Evolutionary conservation across 495 filamentous ascomycete species (phyloP), one percentile per base, ranked within the genome.

Genomic region (Penicillium simplicissimum): DNA sequence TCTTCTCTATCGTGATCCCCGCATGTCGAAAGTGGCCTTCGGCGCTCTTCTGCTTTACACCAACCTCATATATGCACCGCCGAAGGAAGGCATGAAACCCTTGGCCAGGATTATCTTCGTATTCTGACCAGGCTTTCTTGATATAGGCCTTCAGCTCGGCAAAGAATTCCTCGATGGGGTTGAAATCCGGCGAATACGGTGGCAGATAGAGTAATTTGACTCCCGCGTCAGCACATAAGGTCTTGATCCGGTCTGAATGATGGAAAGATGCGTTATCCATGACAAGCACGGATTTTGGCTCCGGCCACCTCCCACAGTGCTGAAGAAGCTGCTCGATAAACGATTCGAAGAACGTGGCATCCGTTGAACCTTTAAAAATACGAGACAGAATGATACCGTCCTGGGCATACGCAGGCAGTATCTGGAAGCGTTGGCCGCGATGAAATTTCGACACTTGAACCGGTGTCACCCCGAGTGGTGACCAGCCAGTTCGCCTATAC

Each of bases 211-310:
- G 47, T 28, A 31, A 15, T 9, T 51, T 51, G 0, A 51, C 47
- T 31, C 23, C 47, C 14, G 23, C 47, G 47, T 51, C 8, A 31
- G 47, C 4, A 15, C 47, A 51, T 15, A 51, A 51, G 7, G 7
- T 9, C 21, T 31, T 51, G 47, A 51, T 13, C 10, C 23, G 47
- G 21, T 31, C 47, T 4, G 21, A 51, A 51, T 51, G 47, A 31
- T 51, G 47, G 28, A 51, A 51, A 51, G 47, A 25, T 31, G 23
- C 47, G 47, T 51, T 31, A 51, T 51, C 47, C 23, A 51, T 51
- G 31, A 51, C 9, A 51, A 51, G 47, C 23, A 51, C 47, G 47
- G 47, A 51, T 51, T 51, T 33, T 31, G 47, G 47, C 21, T 51
- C 47, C 21, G 47, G 47, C 47, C 23, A 51, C 47, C 9, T 14